Evolutionary conservation across 2,329 filamentous ascomycete genomes (phyloP), one percentile per base, ranked within the genome.

Genomic region (Epichloe sylvatica): DNA sequence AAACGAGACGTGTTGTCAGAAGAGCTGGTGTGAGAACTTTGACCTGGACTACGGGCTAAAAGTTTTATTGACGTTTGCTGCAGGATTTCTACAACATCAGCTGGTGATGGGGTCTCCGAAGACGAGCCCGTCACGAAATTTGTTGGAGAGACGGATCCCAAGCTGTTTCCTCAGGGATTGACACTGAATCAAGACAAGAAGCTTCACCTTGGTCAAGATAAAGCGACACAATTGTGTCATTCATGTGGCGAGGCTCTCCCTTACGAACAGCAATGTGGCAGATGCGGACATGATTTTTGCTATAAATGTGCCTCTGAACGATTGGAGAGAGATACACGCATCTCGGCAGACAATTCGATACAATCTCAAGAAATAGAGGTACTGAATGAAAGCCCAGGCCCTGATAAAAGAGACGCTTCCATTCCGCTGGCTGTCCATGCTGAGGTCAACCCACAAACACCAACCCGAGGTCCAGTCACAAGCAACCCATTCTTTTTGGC

Each of bases 201-300:
- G 19, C 53, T 55, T 57, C 30, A 53, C 57, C 42, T 51, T 51
- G 37, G 44, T 41, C 47, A 47, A 6, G 51, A 52, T 42, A 64
- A 62, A 51, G 56, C 58, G 41, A 57, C 59, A 39, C 68, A 66
- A 47, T 60, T 70, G 25, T 79, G 76, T 52, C 76, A 78, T 55
- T 60, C 73, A 9, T 80, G 75, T 54, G 69, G 68, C 12, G 65
- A 67, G 42, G 63, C 61, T 39, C 65, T 71, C 37, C 62, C 57
- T 42, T 61, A 64, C 12, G 61, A 64, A 33, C 62, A 62, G 8
- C 64, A 65, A 43, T 79, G 75, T 54, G 57, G 63, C 33, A 67
- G 66, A 40, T 79, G 76, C 54, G 73, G 71, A 1, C 76, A 79
- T 57, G 66, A 64, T 9, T 67, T 75, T 15, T 79, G 75, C 54